A percentile compares a stretch with the other conserved stretches of the same genome.
Evolutionary conservation across 306 rosid genomes (phyloP).

Genomic region (Trifolium repens): DNA sequence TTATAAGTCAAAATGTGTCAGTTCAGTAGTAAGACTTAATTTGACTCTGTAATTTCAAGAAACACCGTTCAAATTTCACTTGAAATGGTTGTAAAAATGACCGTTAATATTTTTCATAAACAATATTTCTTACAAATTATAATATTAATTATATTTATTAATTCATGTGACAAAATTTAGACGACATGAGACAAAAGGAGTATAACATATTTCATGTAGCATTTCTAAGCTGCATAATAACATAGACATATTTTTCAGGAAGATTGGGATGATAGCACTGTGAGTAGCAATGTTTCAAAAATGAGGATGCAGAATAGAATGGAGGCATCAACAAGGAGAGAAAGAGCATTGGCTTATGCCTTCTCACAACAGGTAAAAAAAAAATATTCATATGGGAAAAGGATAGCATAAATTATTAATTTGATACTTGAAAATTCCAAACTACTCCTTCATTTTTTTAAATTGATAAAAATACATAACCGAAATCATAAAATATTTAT

Average conservation of each 20-base stretch:
- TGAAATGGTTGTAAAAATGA: too few relatives aligned
- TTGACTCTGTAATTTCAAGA: too few relatives aligned
- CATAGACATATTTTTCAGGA: constrained; percentile 59
- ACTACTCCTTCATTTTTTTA: too few relatives aligned
- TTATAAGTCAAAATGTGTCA: too few relatives aligned
- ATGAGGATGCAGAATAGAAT: constrained; percentile 82
- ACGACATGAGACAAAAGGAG: neutral
- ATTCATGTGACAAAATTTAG: neutral
- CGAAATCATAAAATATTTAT: too few relatives aligned
- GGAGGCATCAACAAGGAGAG: constrained; percentile 89
- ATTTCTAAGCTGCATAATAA: constrained; percentile 1
- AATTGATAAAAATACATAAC: too few relatives aligned
- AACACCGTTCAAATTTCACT: too few relatives aligned
- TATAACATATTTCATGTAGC: too few relatives aligned
- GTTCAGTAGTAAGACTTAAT: too few relatives aligned
- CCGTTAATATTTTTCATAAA: neutral
- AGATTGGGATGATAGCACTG: constrained; percentile 96
- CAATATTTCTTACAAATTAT: too few relatives aligned
- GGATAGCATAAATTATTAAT: too few relatives aligned
- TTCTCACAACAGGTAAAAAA: constrained; percentile 87
- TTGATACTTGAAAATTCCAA: too few relatives aligned
- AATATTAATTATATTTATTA: neutral
- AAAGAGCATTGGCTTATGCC: constrained; percentile 96
- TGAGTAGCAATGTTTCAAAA: constrained; percentile 83
- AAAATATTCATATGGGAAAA: neutral